Evolutionary conservation across 208 protist genomes (phyloP).

Genomic region (Wallacemonas sp.): DNA sequence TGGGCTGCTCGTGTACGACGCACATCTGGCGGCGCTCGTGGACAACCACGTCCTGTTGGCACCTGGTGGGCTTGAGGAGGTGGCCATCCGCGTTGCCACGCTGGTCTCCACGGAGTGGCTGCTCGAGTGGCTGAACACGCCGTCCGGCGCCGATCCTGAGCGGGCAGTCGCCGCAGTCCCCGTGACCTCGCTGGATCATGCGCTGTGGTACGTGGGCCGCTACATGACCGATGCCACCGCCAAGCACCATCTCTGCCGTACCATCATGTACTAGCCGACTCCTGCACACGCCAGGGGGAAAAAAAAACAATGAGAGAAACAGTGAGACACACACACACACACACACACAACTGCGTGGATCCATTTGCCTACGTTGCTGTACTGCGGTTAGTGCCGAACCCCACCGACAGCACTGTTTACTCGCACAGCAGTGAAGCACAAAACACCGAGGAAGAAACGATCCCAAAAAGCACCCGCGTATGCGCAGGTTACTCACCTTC

Average conservation of each 20-base stretch:
- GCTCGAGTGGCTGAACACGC: slow-evolving; percentile 2
- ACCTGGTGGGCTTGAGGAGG: slow-evolving; percentile 51
- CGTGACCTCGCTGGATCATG: slow-evolving; percentile 60
- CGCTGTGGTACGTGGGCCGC: slow-evolving; percentile 79
- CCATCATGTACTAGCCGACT: slow-evolving; percentile 57
- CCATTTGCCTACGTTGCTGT: too few species aligned
- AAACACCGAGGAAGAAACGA: too few species aligned
- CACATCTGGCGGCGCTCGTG: slow-evolving; percentile 38
- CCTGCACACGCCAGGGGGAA: too few species aligned
- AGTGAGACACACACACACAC: too few species aligned
- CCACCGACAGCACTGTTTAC: too few species aligned
- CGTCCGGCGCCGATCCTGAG: neutral
- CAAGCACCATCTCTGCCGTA: slow-evolving; percentile 64
- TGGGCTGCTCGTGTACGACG: slow-evolving; percentile 65
- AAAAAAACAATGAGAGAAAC: too few species aligned
- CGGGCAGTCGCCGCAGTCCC: neutral
- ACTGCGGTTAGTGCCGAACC: too few species aligned
- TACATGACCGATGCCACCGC: slow-evolving; percentile 41
- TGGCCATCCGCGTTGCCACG: slow-evolving; percentile 64
- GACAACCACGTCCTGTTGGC: slow-evolving; percentile 55
- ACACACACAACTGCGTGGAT: too few species aligned
- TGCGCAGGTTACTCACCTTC: too few species aligned
- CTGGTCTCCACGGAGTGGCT: slow-evolving; percentile 22
- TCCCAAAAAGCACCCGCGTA: too few species aligned
- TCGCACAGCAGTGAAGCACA: too few species aligned